Base-by-base conservation (phyloP, 1,284 basidiomycete genomes). In the Wolfiporia cocos region DNA sequence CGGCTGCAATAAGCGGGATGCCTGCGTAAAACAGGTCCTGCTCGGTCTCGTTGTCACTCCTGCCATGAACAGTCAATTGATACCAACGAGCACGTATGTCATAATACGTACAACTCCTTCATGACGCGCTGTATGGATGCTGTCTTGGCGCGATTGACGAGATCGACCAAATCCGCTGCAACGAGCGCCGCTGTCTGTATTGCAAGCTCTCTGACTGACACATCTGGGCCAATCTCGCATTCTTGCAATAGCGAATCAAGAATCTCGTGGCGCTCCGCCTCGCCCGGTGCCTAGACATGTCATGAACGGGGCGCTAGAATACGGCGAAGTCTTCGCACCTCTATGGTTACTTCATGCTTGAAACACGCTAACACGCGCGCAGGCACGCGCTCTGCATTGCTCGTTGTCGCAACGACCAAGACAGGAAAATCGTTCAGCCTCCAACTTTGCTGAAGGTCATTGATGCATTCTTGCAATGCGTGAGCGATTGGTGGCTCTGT, bases 181-280 rank as follows among this genome's bases (percentile, higher is more conserved):
- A 93, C 81, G 9, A 99, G 70, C 1, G 93, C 93, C 6, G 96
- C 96, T 2, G 94, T 96, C 60, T 96, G 91, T 3, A 80, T 79
- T 3, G 96, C 92, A 4, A 99, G 59, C 12, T 68, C 64, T 34
- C 68, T 64, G 20, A 94, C 51, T 10, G 85, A 86, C 1, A 96
- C 84, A 63, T 99, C 96, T 0, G 86, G 76, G 0, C 84, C 78
- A 20, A 95, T 57, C 0, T 59, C 48, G 21, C 66, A 61, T 4
- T 65, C 62, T 1, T 58, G 48, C 4, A 90, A 63, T 12, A 81
- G 55, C 5, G 69, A 67, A 4, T 66, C 50, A 14, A 94, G 65
- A 37, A 92, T 85, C 26, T 70, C 69, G 35, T 76, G 63, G 39
- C 95, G 71, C 51, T 91, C 84, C 5, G 64, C 58, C 62, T 97